Percentiles rank a stretch among this genome's conserved stretches.
phyloP scores from a whole-genome alignment of 176 grass and related monocot genomes.

The Aegilops speltoides region DNA sequence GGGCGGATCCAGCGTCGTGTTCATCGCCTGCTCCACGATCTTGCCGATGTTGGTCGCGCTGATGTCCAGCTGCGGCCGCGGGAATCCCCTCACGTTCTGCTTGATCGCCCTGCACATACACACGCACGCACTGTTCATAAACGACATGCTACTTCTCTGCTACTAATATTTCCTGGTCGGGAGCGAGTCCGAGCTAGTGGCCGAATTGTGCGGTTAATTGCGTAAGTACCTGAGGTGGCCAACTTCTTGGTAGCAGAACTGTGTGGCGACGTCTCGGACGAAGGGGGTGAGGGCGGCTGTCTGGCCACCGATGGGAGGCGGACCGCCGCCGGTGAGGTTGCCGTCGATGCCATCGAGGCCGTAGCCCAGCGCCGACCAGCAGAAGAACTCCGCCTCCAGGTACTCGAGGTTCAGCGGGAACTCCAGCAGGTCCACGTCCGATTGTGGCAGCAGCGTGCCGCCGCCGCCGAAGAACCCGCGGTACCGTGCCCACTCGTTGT shows the following conservation, averaged over 20 bases:
- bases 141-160: background rate
- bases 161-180: background rate
- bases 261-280: constrained; percentile 52
- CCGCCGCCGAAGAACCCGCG: constrained; percentile 21
- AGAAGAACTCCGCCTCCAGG: constrained; percentile 92
- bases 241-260: constrained; percentile 97
- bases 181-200: background rate
- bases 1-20: constrained; percentile 61
- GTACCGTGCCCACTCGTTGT: constrained; percentile 47
- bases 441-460: constrained; percentile 39
- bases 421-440: constrained; percentile 72
- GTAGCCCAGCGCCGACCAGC: constrained; percentile 57
- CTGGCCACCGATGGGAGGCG: constrained; percentile 55
- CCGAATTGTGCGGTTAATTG: background rate
- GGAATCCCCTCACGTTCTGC: constrained; percentile 63
- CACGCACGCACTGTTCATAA: background rate
- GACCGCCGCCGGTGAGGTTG: constrained; percentile 63
- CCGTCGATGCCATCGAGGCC: constrained; percentile 64
- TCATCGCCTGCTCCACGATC: constrained; percentile 64
- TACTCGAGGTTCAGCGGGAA: constrained; percentile 91
- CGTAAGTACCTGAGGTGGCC: constrained; percentile 66
- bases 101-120: constrained; percentile 66
- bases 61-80: constrained; percentile 74
- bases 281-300: constrained; percentile 51
- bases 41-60: constrained; percentile 67